These are phyloP conservation scores for Linum usitatissimum DNA, from an alignment of 345 rosid species.

Conservation along the genomic window DNA sequence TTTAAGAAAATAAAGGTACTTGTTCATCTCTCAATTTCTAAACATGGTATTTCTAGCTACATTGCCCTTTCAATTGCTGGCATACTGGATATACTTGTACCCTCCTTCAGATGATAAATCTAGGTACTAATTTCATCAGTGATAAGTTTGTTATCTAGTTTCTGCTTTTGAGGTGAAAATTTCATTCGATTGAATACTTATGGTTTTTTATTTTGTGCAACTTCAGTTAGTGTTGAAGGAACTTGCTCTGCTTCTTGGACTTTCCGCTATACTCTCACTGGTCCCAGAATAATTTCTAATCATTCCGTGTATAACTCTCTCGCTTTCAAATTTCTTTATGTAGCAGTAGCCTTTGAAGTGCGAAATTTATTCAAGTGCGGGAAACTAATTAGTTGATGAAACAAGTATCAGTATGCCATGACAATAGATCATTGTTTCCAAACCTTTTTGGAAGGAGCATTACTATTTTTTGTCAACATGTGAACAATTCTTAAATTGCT, in stretches of 20 bases:
- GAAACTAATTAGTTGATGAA: no score
- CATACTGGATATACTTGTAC: neutral
- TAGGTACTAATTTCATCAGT: neutral
- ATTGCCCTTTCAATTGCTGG: neutral
- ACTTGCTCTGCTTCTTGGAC: neutral
- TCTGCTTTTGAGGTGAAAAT: neutral
- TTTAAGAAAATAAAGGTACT: constrained; percentile 81
- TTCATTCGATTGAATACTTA: constrained; percentile 8
- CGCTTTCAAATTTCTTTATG: neutral
- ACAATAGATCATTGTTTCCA: no score
- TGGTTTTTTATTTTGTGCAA: constrained; percentile 16
- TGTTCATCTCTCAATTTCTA: neutral
- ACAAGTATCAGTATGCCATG: no score
- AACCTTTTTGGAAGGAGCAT: no score
- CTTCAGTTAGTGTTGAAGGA: neutral
- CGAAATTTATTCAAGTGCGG: neutral
- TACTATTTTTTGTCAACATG: no score
- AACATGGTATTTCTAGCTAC: neutral
- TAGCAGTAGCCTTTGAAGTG: neutral
- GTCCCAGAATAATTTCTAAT: neutral
- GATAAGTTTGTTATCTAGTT: neutral
- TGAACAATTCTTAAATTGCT: no score
- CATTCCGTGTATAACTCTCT: neutral
- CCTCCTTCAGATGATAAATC: neutral
- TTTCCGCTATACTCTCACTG: neutral